Evolutionary conservation across 352 stramenopile genomes (phyloP).

Genomic region (Globisporangium viniferum): DNA sequence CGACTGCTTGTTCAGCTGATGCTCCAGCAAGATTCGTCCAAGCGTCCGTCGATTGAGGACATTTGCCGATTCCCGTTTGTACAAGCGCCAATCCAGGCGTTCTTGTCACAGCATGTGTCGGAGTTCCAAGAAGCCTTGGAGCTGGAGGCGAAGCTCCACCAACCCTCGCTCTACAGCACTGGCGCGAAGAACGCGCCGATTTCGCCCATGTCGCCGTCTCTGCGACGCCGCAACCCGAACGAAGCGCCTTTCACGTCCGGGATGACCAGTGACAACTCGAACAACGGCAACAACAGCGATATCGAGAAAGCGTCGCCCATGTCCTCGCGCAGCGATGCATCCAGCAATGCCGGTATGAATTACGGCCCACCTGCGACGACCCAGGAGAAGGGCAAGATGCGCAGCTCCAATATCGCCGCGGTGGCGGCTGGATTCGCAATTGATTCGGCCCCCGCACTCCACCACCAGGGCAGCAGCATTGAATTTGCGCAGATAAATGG

Average conservation of each 20-base stretch:
- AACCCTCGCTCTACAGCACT: slow-evolving; percentile 64
- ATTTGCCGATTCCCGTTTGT: slow-evolving; percentile 88
- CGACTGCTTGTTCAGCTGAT: slow-evolving; percentile 85
- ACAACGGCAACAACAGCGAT: slow-evolving; percentile 30
- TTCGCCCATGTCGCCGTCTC: slow-evolving; percentile 36
- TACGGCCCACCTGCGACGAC: slow-evolving; percentile 18
- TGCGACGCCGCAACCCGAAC: slow-evolving; percentile 47
- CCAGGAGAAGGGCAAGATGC: slow-evolving; percentile 30
- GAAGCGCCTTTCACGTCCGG: slow-evolving; percentile 17
- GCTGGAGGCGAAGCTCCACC: slow-evolving; percentile 84
- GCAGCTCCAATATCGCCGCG: slow-evolving; percentile 55
- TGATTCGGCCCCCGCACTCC: slow-evolving; percentile 30
- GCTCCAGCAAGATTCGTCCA: slow-evolving; percentile 82
- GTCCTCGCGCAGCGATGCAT: slow-evolving; percentile 40
- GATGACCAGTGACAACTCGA: not conserved
- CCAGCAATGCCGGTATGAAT: slow-evolving; percentile 41
- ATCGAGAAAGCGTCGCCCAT: slow-evolving; percentile 37
- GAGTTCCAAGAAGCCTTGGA: slow-evolving; percentile 86
- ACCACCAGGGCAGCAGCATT: slow-evolving; percentile 28
- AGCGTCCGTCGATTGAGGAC: slow-evolving; percentile 86
- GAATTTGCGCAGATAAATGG: slow-evolving; percentile 39
- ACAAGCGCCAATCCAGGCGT: slow-evolving; percentile 79
- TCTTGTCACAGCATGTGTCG: slow-evolving; percentile 79
- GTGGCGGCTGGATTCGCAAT: slow-evolving; percentile 47
- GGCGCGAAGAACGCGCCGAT: slow-evolving; percentile 29